phyloP scores from a whole-genome alignment of 1,284 basidiomycete species.

The Irpex lacteus region DNA sequence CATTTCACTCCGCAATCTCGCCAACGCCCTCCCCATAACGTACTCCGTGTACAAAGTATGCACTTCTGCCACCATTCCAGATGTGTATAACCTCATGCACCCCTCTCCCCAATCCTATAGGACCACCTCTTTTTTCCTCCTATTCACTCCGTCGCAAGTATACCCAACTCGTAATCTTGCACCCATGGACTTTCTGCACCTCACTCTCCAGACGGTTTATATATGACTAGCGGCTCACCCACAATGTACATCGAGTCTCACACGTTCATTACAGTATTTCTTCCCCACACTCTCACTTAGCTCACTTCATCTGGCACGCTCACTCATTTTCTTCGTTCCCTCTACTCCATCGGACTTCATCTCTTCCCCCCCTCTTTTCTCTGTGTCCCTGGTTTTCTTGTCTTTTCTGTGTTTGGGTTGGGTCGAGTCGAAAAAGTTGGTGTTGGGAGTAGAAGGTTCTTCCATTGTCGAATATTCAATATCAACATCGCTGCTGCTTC shows the following conservation, averaged over 20 bases:
- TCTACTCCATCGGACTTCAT: neutral
- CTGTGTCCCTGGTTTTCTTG: neutral
- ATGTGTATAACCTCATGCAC: neutral
- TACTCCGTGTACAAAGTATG: neutral
- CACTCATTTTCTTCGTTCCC: neutral
- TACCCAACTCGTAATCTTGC: neutral
- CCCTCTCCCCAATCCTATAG: neutral
- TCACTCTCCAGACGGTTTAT: neutral
- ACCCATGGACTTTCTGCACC: neutral
- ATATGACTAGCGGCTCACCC: neutral
- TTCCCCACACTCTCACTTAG: neutral
- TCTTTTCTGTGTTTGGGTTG: too few species aligned
- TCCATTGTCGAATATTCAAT: too few species aligned
- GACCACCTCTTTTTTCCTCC: neutral
- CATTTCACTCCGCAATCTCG: neutral
- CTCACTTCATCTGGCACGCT: neutral
- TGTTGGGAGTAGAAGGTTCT: too few species aligned
- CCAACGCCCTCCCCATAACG: neutral
- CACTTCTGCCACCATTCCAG: neutral
- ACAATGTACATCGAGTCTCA: constrained; percentile 1
- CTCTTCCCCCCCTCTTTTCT: neutral
- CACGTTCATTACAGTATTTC: neutral
- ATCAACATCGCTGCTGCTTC: too few species aligned
- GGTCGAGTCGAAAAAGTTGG: too few species aligned
- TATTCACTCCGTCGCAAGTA: neutral